Evolutionary conservation across 1,284 basidiomycete species (phyloP).

Genomic region (Spongispora temasekensis): DNA sequence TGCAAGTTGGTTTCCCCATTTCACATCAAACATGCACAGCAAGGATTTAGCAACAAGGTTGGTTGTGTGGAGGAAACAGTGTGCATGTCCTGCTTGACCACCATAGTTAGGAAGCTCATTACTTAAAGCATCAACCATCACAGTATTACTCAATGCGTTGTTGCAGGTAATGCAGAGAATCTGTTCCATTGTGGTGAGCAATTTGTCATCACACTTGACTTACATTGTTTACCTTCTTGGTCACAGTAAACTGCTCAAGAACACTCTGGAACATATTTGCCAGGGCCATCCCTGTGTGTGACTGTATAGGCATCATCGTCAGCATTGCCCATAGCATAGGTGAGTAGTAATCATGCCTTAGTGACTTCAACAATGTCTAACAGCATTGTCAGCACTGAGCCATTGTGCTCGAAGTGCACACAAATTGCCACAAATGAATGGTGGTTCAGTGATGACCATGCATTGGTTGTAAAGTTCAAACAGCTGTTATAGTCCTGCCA

Average conservation of each 20-base stretch:
- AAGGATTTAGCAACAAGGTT: not conserved
- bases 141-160: not conserved
- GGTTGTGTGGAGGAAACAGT: not conserved
- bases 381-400: not conserved
- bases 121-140: not conserved
- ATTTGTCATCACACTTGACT: not conserved
- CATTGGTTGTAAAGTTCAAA: not conserved
- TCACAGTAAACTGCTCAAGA: not conserved
- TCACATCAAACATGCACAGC: not conserved
- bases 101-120: not conserved
- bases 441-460: not conserved
- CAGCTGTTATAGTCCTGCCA: not conserved
- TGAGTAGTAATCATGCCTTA: not conserved
- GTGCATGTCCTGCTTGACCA: not conserved
- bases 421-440: not conserved
- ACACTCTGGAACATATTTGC: not conserved
- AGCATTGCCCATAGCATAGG: not conserved
- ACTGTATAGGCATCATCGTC: not conserved
- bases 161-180: not conserved
- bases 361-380: not conserved
- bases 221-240: not conserved
- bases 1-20: not conserved
- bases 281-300: not conserved
- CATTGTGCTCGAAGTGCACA: not conserved
- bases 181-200: not conserved